Conservation (phyloP, 768 basidiomycete genomes). For the Suillus decipiens region DNA sequence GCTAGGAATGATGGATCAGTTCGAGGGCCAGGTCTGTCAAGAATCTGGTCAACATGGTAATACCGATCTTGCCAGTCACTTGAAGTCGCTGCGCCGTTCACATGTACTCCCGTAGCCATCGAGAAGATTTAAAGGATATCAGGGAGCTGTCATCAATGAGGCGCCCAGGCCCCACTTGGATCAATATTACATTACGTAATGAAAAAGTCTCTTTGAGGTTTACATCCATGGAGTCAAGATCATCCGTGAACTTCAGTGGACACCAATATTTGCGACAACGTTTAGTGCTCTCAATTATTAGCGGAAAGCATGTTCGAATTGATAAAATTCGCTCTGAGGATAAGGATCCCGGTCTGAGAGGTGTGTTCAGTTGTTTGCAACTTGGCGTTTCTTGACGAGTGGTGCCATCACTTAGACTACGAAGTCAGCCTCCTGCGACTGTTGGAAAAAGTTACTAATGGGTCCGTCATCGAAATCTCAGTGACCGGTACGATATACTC, state of each 20-base stretch:
- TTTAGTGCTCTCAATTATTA: slow-evolving; percentile 86
- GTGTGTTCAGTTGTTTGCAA: slow-evolving; percentile 38
- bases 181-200: slow-evolving; percentile 27
- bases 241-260: slow-evolving; percentile 65
- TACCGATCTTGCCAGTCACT: slow-evolving; percentile 66
- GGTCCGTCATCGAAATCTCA: slow-evolving; percentile 92
- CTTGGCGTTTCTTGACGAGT: slow-evolving; percentile 6
- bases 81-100: slow-evolving; percentile 39
- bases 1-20: slow-evolving; percentile 83
- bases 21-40: slow-evolving; percentile 85
- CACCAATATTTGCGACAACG: slow-evolving; percentile 84
- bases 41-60: slow-evolving; percentile 81
- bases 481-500: slow-evolving; percentile 69
- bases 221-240: slow-evolving; percentile 41
- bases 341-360: slow-evolving; percentile 93
- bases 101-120: slow-evolving; percentile 26
- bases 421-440: slow-evolving; percentile 89
- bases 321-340: slow-evolving; percentile 89
- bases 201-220: background rate
- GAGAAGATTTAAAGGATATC: slow-evolving; percentile 12
- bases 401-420: slow-evolving; percentile 57
- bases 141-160: background rate
- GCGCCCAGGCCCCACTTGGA: background rate
- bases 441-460: slow-evolving; percentile 91
- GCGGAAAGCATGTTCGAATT: slow-evolving; percentile 81